These are phyloP conservation scores for Leptomonas pyrrhocoris DNA, from an alignment of 208 protist species.

Conservation along the genomic window DNA sequence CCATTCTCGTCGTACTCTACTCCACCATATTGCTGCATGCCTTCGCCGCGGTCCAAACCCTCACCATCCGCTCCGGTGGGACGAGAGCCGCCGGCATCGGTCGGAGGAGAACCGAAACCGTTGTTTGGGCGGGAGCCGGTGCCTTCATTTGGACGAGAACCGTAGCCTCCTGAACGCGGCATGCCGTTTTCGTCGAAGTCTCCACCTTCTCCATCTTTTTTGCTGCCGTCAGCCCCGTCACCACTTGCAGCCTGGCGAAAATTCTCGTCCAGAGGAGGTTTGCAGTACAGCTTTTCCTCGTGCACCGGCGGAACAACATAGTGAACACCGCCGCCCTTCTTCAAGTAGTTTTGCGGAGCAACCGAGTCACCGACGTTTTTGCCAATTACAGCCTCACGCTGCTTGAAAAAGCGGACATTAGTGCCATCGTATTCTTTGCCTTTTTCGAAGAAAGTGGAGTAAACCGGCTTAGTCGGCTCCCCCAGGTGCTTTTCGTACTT, in stretches of 20 bases:
- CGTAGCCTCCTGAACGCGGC: background rate
- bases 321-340: conserved; percentile 68
- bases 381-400: conserved; percentile 81
- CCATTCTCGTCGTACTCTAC: background rate
- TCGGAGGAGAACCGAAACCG: background rate
- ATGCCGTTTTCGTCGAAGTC: background rate
- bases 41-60: background rate
- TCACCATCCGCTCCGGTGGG: background rate
- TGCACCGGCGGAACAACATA: conserved; percentile 57
- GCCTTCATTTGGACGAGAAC: background rate
- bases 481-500: conserved; percentile 71
- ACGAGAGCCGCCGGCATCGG: background rate
- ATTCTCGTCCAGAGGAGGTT: conserved; percentile 44
- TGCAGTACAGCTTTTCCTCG: conserved; percentile 76
- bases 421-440: conserved; percentile 87
- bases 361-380: conserved; percentile 68
- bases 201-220: background rate
- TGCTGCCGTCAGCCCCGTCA: background rate
- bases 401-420: conserved; percentile 79
- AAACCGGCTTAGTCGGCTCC: conserved; percentile 70
- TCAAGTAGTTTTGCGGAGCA: conserved; percentile 76
- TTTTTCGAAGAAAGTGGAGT: conserved; percentile 86
- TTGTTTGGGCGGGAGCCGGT: background rate
- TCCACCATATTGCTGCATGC: background rate
- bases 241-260: conserved; percentile 3